Evolutionary conservation across 2,329 filamentous ascomycete genomes (phyloP).

Genomic region (Chaetomium globosum): DNA sequence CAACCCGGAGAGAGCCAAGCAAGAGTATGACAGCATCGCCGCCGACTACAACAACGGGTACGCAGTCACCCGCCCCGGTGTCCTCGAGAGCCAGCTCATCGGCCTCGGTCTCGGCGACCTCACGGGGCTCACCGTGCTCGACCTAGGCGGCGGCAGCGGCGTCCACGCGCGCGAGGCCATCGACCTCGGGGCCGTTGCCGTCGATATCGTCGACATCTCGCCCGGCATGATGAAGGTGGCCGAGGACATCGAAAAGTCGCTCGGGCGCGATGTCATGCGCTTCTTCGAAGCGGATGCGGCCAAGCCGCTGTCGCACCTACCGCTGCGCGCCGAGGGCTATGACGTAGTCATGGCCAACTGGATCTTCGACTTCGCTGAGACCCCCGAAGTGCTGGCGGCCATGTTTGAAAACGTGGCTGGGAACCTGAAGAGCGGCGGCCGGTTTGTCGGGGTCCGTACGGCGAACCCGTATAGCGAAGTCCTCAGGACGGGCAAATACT

Average conservation of each 20-base stretch:
- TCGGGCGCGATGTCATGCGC: slow-evolving; percentile 9
- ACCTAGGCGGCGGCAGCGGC: slow-evolving; percentile 41
- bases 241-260: slow-evolving; percentile 12
- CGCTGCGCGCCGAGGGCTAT: not conserved
- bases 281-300: slow-evolving; percentile 6
- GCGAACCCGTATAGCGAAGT: not conserved
- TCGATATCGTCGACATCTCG: slow-evolving; percentile 41
- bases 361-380: not conserved
- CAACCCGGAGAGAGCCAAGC: not conserved
- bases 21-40: slow-evolving; percentile 8
- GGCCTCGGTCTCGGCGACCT: slow-evolving; percentile 36
- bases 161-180: slow-evolving; percentile 38
- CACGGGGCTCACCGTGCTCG: slow-evolving; percentile 37
- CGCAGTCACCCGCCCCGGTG: not conserved
- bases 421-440: not conserved
- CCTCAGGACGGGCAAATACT: not conserved
- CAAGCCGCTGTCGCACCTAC: slow-evolving; percentile 6
- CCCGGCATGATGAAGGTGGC: slow-evolving; percentile 37
- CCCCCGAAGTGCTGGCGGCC: not conserved
- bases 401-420: not conserved
- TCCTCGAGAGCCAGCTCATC: slow-evolving; percentile 30
- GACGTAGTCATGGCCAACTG: slow-evolving; percentile 14
- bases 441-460: not conserved
- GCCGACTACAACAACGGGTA: not conserved
- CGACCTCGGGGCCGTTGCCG: slow-evolving; percentile 34